Evolutionary conservation across 768 basidiomycete species (phyloP).

Genomic region (Collybiopsis luxurians): DNA sequence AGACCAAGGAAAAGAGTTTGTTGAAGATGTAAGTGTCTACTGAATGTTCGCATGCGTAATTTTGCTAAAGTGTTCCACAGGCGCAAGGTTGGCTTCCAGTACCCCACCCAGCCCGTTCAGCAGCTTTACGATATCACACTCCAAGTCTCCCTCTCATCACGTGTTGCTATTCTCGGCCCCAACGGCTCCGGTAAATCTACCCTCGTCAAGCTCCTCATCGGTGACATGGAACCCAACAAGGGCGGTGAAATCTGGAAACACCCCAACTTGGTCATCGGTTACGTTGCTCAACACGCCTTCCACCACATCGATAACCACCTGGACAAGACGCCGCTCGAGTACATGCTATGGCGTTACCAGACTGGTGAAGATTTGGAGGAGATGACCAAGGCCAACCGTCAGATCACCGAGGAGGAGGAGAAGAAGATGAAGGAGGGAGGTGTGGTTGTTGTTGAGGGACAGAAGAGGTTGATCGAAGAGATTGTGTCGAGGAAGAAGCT

Average conservation of each 20-base stretch:
- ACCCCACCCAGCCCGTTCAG: conserved; percentile 81
- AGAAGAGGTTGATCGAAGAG: conserved; percentile 95
- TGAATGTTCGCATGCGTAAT: not conserved
- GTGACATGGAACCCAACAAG: conserved; percentile 95
- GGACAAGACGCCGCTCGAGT: conserved; percentile 98
- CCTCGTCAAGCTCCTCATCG: conserved; percentile 94
- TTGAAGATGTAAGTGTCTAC: conserved; percentile 75
- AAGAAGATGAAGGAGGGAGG: conserved; percentile 98
- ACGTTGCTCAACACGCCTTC: conserved; percentile 99
- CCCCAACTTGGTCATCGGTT: conserved; percentile 98
- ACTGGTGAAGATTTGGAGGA: conserved; percentile 99
- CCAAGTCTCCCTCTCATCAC: conserved; percentile 96
- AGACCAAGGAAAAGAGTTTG: conserved; percentile 98
- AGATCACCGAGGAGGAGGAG: conserved; percentile 83
- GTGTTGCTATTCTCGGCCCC: conserved; percentile 97
- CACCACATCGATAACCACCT: conserved; percentile 98
- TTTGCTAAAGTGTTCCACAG: conserved; percentile 15
- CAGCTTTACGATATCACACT: conserved; percentile 94
- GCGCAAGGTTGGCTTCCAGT: conserved; percentile 96
- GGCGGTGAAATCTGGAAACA: conserved; percentile 99
- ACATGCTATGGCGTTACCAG: conserved; percentile 99
- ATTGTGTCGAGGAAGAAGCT: conserved; percentile 91
- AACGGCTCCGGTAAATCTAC: conserved; percentile 99
- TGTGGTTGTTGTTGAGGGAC: conserved; percentile 83
- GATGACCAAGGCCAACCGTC: conserved; percentile 86